phyloP scores from a whole-genome alignment of 148 eudicot genomes.

The Vaccinium darrowii region DNA sequence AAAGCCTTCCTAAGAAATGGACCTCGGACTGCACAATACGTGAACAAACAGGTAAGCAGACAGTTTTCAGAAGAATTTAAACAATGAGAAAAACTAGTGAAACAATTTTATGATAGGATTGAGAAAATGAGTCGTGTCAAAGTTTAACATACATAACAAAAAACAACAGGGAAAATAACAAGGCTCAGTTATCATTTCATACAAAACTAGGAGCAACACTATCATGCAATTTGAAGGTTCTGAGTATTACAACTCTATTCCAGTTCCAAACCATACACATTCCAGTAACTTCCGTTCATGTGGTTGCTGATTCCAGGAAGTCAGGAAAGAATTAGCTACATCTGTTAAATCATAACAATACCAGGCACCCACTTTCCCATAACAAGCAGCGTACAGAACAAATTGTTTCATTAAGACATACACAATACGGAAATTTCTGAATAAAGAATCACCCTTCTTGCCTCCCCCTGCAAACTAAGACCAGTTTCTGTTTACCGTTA shows the following conservation, averaged over 20 bases:
- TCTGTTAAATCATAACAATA: not conserved
- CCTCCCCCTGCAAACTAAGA: not conserved
- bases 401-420: not conserved
- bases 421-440: not conserved
- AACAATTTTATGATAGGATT: not conserved
- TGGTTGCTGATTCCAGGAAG: not conserved
- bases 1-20: constrained; percentile 70
- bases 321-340: not conserved
- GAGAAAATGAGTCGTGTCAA: not conserved
- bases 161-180: not conserved
- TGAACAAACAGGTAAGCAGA: constrained; percentile 17
- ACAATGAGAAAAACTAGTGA: not conserved
- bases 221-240: not conserved
- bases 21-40: constrained; percentile 61
- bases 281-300: not conserved
- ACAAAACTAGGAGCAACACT: not conserved
- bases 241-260: not conserved
- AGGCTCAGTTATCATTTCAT: not conserved
- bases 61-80: not conserved
- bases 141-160: not conserved
- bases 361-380: not conserved
- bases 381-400: not conserved
- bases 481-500: not conserved
- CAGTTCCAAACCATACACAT: not conserved
- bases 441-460: not conserved